These are phyloP conservation scores for Sugiyamaella novakii DNA, from an alignment of 1,139 yeast genomes.

Conservation along the genomic window DNA sequence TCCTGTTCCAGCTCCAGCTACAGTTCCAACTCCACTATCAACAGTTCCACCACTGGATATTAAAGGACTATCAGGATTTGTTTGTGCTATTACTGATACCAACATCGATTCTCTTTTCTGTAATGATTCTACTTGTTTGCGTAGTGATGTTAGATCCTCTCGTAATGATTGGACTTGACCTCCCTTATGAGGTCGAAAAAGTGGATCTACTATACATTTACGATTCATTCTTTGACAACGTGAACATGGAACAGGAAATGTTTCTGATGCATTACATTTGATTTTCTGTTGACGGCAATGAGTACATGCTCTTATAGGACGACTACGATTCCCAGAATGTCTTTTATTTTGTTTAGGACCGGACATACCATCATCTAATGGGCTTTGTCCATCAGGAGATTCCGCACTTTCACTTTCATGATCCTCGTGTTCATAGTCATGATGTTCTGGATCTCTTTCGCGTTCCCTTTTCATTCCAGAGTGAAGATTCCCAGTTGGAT, in stretches of 20 bases:
- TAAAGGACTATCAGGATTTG: conserved; percentile 28
- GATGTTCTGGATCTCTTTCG: conserved; percentile 5
- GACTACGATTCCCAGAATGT: conserved; percentile 28
- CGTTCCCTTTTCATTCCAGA: neutral
- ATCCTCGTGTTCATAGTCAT: conserved; percentile 6
- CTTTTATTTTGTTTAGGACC: neutral
- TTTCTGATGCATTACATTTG: conserved; percentile 86
- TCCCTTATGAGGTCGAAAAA: conserved; percentile 88
- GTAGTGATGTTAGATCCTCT: conserved; percentile 80
- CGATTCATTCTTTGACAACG: conserved; percentile 80
- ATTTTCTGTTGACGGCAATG: conserved; percentile 95
- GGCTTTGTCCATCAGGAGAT: conserved; percentile 9
- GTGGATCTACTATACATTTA: conserved; percentile 87
- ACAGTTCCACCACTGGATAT: neutral
- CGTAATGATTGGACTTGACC: conserved; percentile 82
- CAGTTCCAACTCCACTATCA: neutral
- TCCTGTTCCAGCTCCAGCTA: neutral
- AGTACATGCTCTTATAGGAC: conserved; percentile 92
- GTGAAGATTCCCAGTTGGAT: no score
- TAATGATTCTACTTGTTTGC: conserved; percentile 73
- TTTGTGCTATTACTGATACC: conserved; percentile 32
- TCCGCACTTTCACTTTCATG: conserved; percentile 8
- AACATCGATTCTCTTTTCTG: conserved; percentile 54
- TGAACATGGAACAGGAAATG: conserved; percentile 79
- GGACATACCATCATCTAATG: neutral